Conservation (phyloP, 345 rosid species). For the Dipteronia sinensis region DNA sequence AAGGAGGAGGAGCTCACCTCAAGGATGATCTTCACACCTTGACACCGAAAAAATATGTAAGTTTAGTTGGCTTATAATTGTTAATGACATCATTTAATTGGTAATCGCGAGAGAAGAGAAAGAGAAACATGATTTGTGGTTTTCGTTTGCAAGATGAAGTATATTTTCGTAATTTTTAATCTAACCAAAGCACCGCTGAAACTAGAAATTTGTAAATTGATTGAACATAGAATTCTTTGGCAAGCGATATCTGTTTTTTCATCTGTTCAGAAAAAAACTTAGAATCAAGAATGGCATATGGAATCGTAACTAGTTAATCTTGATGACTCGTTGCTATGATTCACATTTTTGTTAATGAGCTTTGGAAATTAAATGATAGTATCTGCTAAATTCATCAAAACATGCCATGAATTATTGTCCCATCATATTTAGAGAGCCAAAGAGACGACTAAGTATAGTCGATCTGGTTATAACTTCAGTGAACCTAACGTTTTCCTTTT, state of each 20-base stretch:
- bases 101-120: not conserved
- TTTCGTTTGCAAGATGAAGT: not conserved
- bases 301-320: not conserved
- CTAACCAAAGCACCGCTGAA: not conserved
- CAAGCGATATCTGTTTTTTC: not conserved
- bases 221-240: not conserved
- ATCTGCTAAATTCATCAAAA: conserved; percentile 3
- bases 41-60: conserved; percentile 38
- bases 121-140: not conserved
- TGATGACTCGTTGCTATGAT: not conserved
- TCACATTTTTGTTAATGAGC: not conserved
- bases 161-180: not conserved
- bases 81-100: not conserved
- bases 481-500: not conserved
- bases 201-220: not conserved
- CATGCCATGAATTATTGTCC: not conserved
- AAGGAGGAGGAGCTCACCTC: conserved; percentile 13
- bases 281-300: not conserved
- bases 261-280: not conserved
- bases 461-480: not conserved
- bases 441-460: not conserved
- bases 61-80: conserved; percentile 11
- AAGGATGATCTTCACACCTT: conserved; percentile 27
- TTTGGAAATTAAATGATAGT: not conserved
- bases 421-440: too few relatives aligned